phyloP scores from a whole-genome alignment of 768 basidiomycete genomes.

The Termitomyces sp. region DNA sequence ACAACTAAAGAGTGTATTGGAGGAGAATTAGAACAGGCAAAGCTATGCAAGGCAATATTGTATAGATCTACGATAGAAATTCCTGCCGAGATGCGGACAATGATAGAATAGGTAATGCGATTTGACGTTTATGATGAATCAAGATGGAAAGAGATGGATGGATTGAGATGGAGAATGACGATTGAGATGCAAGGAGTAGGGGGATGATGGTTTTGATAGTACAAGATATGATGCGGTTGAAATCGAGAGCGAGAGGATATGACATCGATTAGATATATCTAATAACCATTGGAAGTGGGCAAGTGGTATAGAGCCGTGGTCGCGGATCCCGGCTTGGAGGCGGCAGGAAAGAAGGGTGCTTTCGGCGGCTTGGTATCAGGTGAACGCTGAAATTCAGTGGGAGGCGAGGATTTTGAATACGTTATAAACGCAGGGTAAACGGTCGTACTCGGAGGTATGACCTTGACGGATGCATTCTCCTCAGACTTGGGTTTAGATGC shows the following conservation, averaged over 20 bases:
- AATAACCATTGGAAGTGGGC: not conserved
- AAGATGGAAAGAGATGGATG: not conserved
- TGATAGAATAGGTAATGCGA: not conserved
- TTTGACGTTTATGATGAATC: not conserved
- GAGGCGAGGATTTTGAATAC: conserved; percentile 1
- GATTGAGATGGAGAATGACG: not conserved
- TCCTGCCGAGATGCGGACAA: not conserved
- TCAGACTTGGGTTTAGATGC: not conserved
- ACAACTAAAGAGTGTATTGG: not conserved
- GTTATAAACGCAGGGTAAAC: conserved; percentile 11
- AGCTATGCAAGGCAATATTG: not conserved
- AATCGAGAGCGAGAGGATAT: not conserved
- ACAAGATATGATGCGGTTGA: no score
- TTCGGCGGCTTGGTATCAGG: not conserved
- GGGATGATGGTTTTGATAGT: not conserved
- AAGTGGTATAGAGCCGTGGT: not conserved
- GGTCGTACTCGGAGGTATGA: not conserved
- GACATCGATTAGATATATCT: not conserved
- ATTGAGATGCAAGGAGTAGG: not conserved
- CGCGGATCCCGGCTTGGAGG: not conserved
- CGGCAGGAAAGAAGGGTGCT: not conserved
- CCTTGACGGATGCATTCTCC: not conserved
- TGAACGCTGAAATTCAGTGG: not conserved
- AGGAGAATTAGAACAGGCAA: not conserved
- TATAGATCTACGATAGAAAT: not conserved